Evolutionary conservation across 140 eudicot species (phyloP).

Genomic region (Oenanthe javanica): DNA sequence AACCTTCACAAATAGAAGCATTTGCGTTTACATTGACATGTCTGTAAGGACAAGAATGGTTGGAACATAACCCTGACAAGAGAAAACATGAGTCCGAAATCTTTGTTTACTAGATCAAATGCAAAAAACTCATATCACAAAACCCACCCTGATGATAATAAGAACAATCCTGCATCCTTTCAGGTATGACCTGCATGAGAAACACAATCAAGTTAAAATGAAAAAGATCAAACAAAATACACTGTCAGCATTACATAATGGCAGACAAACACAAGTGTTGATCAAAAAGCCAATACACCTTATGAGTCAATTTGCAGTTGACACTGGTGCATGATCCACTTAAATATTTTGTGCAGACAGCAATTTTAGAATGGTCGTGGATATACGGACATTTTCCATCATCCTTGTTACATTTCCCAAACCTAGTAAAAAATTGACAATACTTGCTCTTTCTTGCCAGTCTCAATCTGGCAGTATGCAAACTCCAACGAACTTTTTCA

Average conservation of each 20-base stretch:
- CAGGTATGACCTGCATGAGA: constrained; percentile 78
- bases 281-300: constrained; percentile 42
- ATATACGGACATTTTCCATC: constrained; percentile 89
- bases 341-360: constrained; percentile 87
- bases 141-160: constrained; percentile 79
- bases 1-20: constrained; percentile 77
- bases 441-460: constrained; percentile 79
- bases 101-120: neutral
- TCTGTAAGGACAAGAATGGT: constrained; percentile 78
- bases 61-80: constrained; percentile 80
- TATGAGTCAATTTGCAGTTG: constrained; percentile 81
- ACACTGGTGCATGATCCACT: constrained; percentile 64
- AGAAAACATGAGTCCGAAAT: constrained; percentile 14
- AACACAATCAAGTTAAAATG: constrained; percentile 16
- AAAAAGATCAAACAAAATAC: neutral
- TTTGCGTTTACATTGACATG: constrained; percentile 80
- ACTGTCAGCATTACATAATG: neutral
- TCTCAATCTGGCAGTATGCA: constrained; percentile 88
- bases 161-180: constrained; percentile 98
- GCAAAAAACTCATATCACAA: constrained; percentile 7
- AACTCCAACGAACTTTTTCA: constrained; percentile 96
- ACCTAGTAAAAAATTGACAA: constrained; percentile 91
- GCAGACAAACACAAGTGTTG: neutral
- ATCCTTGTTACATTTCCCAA: constrained; percentile 92
- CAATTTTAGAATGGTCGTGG: constrained; percentile 83